Percentiles rank a stretch among this genome's conserved stretches.
These are phyloP conservation scores for Salix suchowensis DNA, from an alignment of 345 rosid genomes.

Conservation along the genomic window DNA sequence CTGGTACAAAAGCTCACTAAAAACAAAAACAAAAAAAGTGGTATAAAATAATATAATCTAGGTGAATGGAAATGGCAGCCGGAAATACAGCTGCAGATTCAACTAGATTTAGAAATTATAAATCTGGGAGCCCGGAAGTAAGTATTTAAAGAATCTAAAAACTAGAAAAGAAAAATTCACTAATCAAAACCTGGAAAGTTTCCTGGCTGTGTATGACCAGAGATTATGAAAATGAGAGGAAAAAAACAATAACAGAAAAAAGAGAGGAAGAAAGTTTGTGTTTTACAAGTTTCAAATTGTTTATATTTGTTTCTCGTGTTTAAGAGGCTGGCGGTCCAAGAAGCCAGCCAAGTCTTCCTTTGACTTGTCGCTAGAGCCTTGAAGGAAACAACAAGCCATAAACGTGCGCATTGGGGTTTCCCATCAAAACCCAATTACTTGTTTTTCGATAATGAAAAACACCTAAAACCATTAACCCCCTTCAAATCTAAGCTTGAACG, in stretches of 20 bases:
- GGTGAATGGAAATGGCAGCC: not conserved
- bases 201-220: too few species aligned
- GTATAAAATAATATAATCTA: not conserved
- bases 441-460: not conserved
- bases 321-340: constrained; percentile 4
- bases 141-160: not conserved
- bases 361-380: constrained; percentile 28
- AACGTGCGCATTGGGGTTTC: constrained; percentile 13
- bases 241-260: not conserved
- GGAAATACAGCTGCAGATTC: not conserved
- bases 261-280: too few species aligned
- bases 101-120: not conserved
- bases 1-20: not conserved
- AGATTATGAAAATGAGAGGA: too few species aligned
- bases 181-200: not conserved
- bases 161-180: not conserved
- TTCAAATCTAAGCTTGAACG: not conserved
- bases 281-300: not conserved
- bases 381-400: constrained; percentile 1
- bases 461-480: constrained; percentile 1
- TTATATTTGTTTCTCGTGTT: not conserved
- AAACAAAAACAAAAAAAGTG: not conserved
- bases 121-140: not conserved
- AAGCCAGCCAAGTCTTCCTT: constrained; percentile 15
- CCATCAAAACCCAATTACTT: constrained; percentile 26